Percentiles rank a stretch among this genome's conserved stretches.
phyloP scores from a whole-genome alignment of 148 eudicot species.

The Vaccinium vitisidaea region DNA sequence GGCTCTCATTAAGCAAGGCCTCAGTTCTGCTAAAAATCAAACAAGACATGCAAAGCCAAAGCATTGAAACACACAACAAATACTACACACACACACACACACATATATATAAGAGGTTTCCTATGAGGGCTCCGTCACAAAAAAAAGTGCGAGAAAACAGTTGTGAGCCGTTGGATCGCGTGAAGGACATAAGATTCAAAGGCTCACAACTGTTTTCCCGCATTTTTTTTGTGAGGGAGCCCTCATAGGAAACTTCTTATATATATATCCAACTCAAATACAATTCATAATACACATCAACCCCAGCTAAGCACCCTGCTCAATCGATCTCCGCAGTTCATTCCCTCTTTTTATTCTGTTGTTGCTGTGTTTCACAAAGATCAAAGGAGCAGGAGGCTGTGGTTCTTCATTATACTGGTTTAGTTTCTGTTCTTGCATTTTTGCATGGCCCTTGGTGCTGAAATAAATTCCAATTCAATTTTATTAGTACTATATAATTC shows the following conservation, averaged over 20 bases:
- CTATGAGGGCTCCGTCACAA: too few species aligned
- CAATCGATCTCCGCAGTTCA: slow-evolving; percentile 35
- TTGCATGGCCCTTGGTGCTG: slow-evolving; percentile 72
- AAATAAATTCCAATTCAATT: background rate
- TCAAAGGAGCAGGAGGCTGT: slow-evolving; percentile 53
- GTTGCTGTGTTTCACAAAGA: slow-evolving; percentile 24
- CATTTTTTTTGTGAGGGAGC: too few species aligned
- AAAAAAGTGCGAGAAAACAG: too few species aligned
- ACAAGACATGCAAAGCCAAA: slow-evolving; percentile 4
- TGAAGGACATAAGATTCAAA: too few species aligned
- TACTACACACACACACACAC: background rate
- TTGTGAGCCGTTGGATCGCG: too few species aligned
- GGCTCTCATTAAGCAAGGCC: background rate
- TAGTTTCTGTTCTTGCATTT: slow-evolving; percentile 57
- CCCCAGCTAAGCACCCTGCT: slow-evolving; percentile 37
- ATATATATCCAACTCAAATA: background rate
- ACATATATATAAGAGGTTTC: too few species aligned
- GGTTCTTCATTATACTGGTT: slow-evolving; percentile 7
- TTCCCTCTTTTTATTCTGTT: slow-evolving; percentile 1
- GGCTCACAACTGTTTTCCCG: too few species aligned
- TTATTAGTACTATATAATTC: background rate
- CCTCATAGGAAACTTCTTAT: too few species aligned
- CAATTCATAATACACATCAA: slow-evolving; percentile 24
- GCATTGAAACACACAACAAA: slow-evolving; percentile 9
- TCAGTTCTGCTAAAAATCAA: slow-evolving; percentile 13